Evolutionary conservation across 306 rosid species (phyloP), one percentile per base, ranked within the genome.

Genomic region (Cicer arietinum): DNA sequence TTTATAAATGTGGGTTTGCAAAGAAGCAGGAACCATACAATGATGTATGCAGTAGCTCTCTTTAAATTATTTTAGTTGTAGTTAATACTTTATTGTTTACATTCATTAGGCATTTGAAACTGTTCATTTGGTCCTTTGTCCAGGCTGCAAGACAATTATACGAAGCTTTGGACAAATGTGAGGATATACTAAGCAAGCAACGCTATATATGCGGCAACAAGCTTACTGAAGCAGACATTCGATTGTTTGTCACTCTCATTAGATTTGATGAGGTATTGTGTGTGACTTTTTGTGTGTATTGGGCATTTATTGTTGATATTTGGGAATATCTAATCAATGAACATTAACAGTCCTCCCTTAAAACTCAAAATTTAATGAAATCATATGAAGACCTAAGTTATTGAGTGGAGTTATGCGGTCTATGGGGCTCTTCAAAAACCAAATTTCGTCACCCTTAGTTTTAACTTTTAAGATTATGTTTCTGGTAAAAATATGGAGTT

Each of bases 1-100:
- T 92, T 69, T 94, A 94, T 79, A 91, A 80, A 80, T 94, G 97
- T 67, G 98, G 97, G 25, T 94, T 94, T 77, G 97, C 98, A 0
- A 85, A 70, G 89, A 87, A 82, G 85, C 98, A 94, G 79, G 90
- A 42, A 63, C 93, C 97, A 52, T 92, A 94, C 73, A 76, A 90
- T n/a, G 90, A 86, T 90, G 96, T 89, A 76, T 7, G 59, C 40
- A 44, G 59, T 40, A 44, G 22, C 11, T 67, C 46, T 44, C n/a
- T 39, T 64, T 70, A 12, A 68, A 14, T 16, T 7, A 30, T 61
- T 58, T 46, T 20, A 11, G 71, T 45, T 7, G 46, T 41, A 2
- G 17, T 4, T 67, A 22, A 54, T 65, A 41, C 13, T 41, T 43
- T 6, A 11, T 14, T 66, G 51, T 80, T 77, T 58, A 46, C 67